Evolutionary conservation across 805 yeast species (phyloP).

Genomic region (Pichia kluyveri): DNA sequence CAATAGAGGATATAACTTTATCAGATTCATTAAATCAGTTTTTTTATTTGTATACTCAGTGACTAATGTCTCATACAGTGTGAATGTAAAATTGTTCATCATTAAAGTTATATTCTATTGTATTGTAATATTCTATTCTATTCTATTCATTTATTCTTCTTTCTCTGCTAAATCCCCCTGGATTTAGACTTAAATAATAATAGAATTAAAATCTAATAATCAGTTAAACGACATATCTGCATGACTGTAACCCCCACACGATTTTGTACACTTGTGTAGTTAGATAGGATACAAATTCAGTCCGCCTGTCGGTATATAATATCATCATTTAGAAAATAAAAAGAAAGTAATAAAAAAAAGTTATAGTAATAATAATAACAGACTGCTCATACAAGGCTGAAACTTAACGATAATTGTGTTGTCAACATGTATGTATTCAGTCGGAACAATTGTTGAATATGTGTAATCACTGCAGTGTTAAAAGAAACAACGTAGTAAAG

Average conservation of each 20-base stretch:
- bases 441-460: constrained; percentile 47
- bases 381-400: constrained; percentile 51
- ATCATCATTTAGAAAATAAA: constrained; percentile 21
- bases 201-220: constrained; percentile 2
- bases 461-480: constrained; percentile 36
- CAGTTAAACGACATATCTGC: constrained; percentile 42
- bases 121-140: neutral
- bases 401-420: constrained; percentile 46
- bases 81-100: constrained; percentile 35
- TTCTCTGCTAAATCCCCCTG: constrained; percentile 10
- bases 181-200: constrained; percentile 4
- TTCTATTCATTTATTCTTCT: constrained; percentile 5
- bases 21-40: constrained; percentile 52
- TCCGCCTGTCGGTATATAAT: constrained; percentile 40
- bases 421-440: constrained; percentile 45
- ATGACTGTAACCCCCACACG: constrained; percentile 36
- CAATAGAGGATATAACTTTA: neutral
- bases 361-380: neutral
- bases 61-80: constrained; percentile 41
- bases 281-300: constrained; percentile 22
- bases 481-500: neutral
- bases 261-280: constrained; percentile 38
- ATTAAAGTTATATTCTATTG: constrained; percentile 21
- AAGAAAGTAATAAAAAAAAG: neutral
- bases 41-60: constrained; percentile 30